These are phyloP conservation scores for Cryptosporidium ryanae DNA, from an alignment of 169 alveolate genomes.

Conservation along the genomic window DNA sequence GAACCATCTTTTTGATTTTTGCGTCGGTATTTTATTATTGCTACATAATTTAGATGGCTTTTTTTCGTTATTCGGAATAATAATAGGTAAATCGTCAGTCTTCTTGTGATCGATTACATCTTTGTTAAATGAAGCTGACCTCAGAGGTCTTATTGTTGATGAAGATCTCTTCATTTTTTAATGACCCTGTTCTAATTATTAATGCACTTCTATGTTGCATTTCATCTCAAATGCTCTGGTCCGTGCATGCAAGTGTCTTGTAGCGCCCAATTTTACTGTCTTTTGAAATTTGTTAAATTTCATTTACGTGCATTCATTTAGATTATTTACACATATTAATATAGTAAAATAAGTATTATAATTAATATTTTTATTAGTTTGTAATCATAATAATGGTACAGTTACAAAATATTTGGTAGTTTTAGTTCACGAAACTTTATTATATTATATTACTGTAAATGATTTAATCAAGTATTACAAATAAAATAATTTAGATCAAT, in stretches of 20 bases:
- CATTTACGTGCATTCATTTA: background rate
- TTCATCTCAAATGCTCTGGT: background rate
- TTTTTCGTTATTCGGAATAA: conserved; percentile 13
- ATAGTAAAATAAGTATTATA: no score
- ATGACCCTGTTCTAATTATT: background rate
- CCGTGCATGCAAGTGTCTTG: conserved; percentile 21
- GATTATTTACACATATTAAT: no score
- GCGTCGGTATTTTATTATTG: conserved; percentile 1
- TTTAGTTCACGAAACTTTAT: no score
- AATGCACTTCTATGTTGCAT: background rate
- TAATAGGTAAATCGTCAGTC: conserved; percentile 41
- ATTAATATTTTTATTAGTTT: no score
- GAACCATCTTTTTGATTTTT: conserved; percentile 17
- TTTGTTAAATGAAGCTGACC: conserved; percentile 14
- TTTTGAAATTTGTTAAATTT: background rate
- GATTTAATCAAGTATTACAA: no score
- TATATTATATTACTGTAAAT: no score
- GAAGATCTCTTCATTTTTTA: conserved; percentile 71
- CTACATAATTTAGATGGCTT: background rate
- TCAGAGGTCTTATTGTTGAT: conserved; percentile 43
- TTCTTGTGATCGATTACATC: conserved; percentile 31
- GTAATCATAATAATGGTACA: no score
- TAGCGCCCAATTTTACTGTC: conserved; percentile 37
- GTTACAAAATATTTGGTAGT: no score
- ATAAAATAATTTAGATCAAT: no score